phyloP scores from a whole-genome alignment of 257 asterid genomes.

The Solanum peruvianum region DNA sequence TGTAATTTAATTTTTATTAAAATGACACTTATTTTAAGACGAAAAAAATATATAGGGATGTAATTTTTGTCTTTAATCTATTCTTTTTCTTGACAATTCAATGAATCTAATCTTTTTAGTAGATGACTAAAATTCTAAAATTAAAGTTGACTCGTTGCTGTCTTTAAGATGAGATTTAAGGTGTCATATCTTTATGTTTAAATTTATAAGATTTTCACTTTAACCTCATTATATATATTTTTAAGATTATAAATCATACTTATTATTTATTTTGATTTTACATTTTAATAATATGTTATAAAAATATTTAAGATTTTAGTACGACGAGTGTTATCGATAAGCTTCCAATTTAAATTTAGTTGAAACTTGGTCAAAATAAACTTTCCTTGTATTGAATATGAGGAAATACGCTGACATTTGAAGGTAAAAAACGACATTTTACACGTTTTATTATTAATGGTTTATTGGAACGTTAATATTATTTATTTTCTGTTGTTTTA shows the following conservation, averaged over 20 bases:
- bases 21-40: no score
- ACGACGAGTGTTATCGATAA: fast-evolving
- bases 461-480: not conserved
- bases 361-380: not conserved
- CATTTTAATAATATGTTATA: no score
- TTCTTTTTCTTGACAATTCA: not conserved
- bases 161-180: not conserved
- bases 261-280: no score
- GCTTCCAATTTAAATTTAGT: no score
- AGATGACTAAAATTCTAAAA: not conserved
- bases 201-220: no score
- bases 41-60: not conserved
- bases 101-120: not conserved
- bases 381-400: not conserved
- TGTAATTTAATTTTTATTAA: no score
- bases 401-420: not conserved
- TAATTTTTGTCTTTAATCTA: not conserved
- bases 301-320: not conserved
- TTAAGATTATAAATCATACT: no score
- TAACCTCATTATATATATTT: no score
- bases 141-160: not conserved
- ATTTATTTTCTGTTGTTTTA: not conserved
- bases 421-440: not conserved
- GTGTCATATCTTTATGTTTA: no score
- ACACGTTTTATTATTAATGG: not conserved